phyloP scores from a whole-genome alignment of 1,284 basidiomycete species.

The Testicularia cyperi region DNA sequence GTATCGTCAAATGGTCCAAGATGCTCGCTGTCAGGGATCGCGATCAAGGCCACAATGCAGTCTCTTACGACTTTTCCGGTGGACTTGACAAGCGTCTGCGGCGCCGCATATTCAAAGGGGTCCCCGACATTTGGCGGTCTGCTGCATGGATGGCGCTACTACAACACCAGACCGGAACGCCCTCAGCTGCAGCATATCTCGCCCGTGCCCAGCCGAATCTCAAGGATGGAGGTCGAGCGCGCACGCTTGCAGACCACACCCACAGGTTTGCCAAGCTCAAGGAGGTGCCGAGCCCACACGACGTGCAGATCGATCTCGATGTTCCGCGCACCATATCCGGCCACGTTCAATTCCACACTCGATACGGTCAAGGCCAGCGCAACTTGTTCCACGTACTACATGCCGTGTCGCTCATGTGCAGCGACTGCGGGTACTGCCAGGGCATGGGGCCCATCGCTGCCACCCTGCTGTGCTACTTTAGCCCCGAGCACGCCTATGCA shows the following conservation, averaged over 20 bases:
- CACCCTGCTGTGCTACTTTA: constrained; percentile 86
- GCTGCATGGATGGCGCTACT: constrained; percentile 84
- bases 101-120: constrained; percentile 84
- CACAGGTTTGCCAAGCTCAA: constrained; percentile 7
- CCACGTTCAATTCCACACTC: constrained; percentile 88
- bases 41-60: constrained; percentile 34
- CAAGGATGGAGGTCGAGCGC: neutral
- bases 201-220: neutral
- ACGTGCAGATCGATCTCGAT: constrained; percentile 97
- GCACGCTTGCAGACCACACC: neutral
- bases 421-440: constrained; percentile 93
- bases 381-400: constrained; percentile 86
- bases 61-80: constrained; percentile 14
- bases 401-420: constrained; percentile 80
- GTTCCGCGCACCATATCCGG: constrained; percentile 95
- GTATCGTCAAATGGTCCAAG: constrained; percentile 43
- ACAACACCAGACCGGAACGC: too few species aligned
- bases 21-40: constrained; percentile 42
- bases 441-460: constrained; percentile 98
- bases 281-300: constrained; percentile 72
- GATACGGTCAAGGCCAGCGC: constrained; percentile 76
- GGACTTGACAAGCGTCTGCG: constrained; percentile 61
- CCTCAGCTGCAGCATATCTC: constrained; percentile 64
- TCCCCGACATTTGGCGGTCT: constrained; percentile 91
- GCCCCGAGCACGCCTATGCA: constrained; percentile 71